Evolutionary conservation across 345 rosid genomes (phyloP).

Genomic region (Camelina hispida): DNA sequence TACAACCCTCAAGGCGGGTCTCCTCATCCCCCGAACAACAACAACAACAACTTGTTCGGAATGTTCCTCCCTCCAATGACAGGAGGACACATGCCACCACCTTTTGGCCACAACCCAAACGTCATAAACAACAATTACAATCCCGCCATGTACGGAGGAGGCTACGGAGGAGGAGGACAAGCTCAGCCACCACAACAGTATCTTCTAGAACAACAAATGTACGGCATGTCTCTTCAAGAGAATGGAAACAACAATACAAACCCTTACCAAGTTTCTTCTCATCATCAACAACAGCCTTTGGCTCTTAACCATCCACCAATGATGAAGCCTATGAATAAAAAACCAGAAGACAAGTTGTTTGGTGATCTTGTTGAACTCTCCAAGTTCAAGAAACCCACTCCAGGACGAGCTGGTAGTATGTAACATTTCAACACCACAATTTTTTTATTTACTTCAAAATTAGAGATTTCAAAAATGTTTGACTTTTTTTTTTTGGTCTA

Average conservation of each 20-base stretch:
- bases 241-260: slow-evolving; percentile 47
- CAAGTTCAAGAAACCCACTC: slow-evolving; percentile 65
- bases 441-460: background rate
- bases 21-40: slow-evolving; percentile 40
- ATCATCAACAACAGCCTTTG: slow-evolving; percentile 44
- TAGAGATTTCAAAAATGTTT: slow-evolving; percentile 3
- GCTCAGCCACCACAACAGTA: slow-evolving; percentile 56
- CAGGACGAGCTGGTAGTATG: slow-evolving; percentile 85
- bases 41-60: slow-evolving; percentile 56
- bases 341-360: slow-evolving; percentile 83
- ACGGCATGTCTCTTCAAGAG: slow-evolving; percentile 65
- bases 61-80: slow-evolving; percentile 66
- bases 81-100: slow-evolving; percentile 36
- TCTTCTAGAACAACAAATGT: slow-evolving; percentile 77
- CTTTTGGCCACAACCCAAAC: slow-evolving; percentile 38
- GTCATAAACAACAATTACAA: slow-evolving; percentile 15
- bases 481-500: background rate
- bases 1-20: slow-evolving; percentile 56
- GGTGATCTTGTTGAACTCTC: slow-evolving; percentile 96
- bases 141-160: slow-evolving; percentile 54
- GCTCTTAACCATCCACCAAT: slow-evolving; percentile 45
- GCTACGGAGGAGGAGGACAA: slow-evolving; percentile 56
- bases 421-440: slow-evolving; percentile 41
- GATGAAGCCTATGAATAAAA: slow-evolving; percentile 55
- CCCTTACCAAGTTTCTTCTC: slow-evolving; percentile 55